Conservation (phyloP, 1,284 basidiomycete species). For the Rhizopogon hawkerae region DNA sequence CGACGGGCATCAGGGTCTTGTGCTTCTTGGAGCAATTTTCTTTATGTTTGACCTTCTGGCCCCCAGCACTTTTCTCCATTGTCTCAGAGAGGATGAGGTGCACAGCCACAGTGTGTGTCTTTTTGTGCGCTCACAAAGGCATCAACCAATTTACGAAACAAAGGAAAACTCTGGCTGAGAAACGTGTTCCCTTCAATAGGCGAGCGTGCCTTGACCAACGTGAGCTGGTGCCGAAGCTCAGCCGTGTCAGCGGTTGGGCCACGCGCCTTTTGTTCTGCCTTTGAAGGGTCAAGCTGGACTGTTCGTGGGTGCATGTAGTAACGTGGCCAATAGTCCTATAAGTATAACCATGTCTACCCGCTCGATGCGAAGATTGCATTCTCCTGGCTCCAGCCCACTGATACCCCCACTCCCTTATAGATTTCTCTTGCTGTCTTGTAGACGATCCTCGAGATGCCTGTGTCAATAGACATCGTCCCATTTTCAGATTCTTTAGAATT, state of each 20-base stretch:
- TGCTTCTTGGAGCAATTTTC: not conserved
- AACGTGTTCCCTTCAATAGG: conserved; percentile 4
- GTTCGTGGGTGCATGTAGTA: conserved; percentile 15
- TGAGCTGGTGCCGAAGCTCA: conserved; percentile 3
- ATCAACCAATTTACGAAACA: conserved; percentile 21
- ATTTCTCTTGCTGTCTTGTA: conserved; percentile 11
- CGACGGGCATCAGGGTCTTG: not conserved
- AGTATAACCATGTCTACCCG: conserved; percentile 19
- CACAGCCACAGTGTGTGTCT: conserved; percentile 7
- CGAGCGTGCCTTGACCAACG: conserved; percentile 2
- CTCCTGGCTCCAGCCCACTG: conserved; percentile 4
- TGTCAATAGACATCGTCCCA: conserved; percentile 54
- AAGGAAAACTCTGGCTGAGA: conserved; percentile 9
- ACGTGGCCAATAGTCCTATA: conserved; percentile 15
- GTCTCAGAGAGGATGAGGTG: conserved; percentile 11
- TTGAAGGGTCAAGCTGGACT: not conserved
- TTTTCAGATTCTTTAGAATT: conserved; percentile 47
- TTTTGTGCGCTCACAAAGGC: conserved; percentile 26
- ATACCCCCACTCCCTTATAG: conserved; percentile 12
- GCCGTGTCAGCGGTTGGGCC: conserved; percentile 7
- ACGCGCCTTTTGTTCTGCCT: conserved; percentile 24
- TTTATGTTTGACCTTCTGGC: not conserved
- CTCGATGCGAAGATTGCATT: not conserved
- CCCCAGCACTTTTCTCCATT: conserved; percentile 19
- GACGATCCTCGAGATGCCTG: conserved; percentile 39